Base-by-base conservation (phyloP, 768 basidiomycete genomes). In the Rhizopogon vinicolor region DNA sequence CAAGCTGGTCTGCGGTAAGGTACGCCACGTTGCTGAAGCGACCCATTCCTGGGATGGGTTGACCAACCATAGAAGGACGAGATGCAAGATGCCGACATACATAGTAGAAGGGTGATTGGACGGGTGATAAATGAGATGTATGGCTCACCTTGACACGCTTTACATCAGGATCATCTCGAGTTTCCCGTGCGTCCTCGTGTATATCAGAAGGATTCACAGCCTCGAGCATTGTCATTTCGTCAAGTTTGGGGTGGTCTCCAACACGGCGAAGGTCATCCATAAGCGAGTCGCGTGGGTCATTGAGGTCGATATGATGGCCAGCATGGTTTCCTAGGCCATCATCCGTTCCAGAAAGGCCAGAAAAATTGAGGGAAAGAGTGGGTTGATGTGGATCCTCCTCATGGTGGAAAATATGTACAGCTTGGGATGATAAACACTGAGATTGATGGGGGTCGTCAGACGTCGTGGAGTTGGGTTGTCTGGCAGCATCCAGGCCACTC, bases 141-240 rank as follows among this genome's bases (percentile, higher is more conserved):
- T 60, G 60, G 64, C 82, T 62, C 67, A 85, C 87, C 80, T 89
- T 91, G 74, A 91, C 89, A 81, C 89, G 89, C 77, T 91, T 91
- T 66, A 89, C 74, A 62, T 89, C 89, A 64, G 86, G 81, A 63
- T 87, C 85, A 55, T 89, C 87, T 6, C 80, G 72, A 58, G 80
- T 68, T 77, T 81, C 87, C 44, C 84, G 84, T 28, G 75, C 68
- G 53, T 86, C 86, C 61, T 87, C 86, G 41, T 69, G 66, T 33
- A 66, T 68, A 52, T 71, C 74, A 51, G 70, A 70, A 13, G 69
- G 73, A 46, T 73, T 72, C 55, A 70, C 69, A 51, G 69, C 61
- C 67, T 70, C 68, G 61, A 72, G 62, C 60, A 70, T 62, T 53
- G 62, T 58, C 55, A 72, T 68, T 53, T 64, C 67, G 62, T 64